Conservation (phyloP, 1,139 yeast genomes). For the Geotrichum candidum region DNA sequence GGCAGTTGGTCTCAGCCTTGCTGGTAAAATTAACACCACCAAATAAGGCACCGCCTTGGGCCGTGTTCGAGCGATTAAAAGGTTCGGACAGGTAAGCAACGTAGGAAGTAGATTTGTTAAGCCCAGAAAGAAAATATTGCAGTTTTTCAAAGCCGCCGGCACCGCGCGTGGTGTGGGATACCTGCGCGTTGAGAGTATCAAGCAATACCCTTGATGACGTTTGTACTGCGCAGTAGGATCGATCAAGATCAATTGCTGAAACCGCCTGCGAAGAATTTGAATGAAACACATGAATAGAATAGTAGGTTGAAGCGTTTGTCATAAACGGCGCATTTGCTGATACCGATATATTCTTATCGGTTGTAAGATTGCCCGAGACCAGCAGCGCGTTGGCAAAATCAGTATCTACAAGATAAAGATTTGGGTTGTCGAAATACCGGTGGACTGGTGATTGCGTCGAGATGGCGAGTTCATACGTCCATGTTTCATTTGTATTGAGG, state of each 20-base stretch:
- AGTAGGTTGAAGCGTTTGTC: slow-evolving; percentile 46
- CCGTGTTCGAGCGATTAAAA: slow-evolving; percentile 20
- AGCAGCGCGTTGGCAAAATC: slow-evolving; percentile 68
- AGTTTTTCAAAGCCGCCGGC: slow-evolving; percentile 45
- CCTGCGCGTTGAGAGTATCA: slow-evolving; percentile 35
- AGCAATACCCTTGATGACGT: slow-evolving; percentile 35
- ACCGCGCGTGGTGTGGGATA: slow-evolving; percentile 46
- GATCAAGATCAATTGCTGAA: slow-evolving; percentile 34
- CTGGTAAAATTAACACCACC: slow-evolving; percentile 58
- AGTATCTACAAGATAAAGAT: slow-evolving; percentile 62
- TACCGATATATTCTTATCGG: slow-evolving; percentile 15
- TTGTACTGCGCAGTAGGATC: slow-evolving; percentile 71
- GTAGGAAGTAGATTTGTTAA: slow-evolving; percentile 59
- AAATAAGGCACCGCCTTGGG: slow-evolving; percentile 64
- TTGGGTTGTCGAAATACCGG: slow-evolving; percentile 60
- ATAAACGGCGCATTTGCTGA: slow-evolving; percentile 28
- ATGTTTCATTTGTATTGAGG: slow-evolving; percentile 20
- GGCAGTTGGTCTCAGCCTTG: slow-evolving; percentile 50
- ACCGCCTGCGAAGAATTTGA: slow-evolving; percentile 35
- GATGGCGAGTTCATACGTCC: slow-evolving; percentile 58
- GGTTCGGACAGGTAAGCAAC: slow-evolving; percentile 60
- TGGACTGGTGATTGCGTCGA: slow-evolving; percentile 61
- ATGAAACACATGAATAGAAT: slow-evolving; percentile 30
- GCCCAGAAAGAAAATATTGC: slow-evolving; percentile 56
- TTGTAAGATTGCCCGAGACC: slow-evolving; percentile 55